Conservation (phyloP, 495 filamentous ascomycete species). For the Parachaetomium inaequale region DNA sequence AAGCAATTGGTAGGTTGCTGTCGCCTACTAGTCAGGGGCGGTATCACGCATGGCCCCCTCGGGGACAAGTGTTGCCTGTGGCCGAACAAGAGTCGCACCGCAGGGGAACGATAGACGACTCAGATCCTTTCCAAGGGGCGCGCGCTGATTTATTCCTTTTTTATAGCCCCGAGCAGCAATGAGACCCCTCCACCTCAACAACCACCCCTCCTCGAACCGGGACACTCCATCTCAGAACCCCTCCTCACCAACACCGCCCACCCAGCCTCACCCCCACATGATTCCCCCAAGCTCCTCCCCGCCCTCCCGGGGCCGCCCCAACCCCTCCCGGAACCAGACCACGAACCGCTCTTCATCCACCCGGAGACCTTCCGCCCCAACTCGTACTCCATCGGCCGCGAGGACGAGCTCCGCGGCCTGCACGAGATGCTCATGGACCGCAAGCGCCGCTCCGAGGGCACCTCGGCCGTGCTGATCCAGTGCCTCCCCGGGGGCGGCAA, state of each 20-base stretch:
- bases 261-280: not conserved
- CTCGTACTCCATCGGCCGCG: conserved; percentile 68
- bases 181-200: conserved; percentile 29
- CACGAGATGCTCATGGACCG: conserved; percentile 64
- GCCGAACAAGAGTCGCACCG: conserved; percentile 19
- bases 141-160: conserved; percentile 35
- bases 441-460: conserved; percentile 58
- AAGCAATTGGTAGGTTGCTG: conserved; percentile 27
- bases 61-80: conserved; percentile 5
- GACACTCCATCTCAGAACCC: conserved; percentile 7
- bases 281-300: conserved; percentile 1
- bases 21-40: conserved; percentile 2
- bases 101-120: not conserved
- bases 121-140: conserved; percentile 11
- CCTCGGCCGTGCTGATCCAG: conserved; percentile 65
- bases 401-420: conserved; percentile 64
- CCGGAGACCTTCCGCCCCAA: conserved; percentile 77
- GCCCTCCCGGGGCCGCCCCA: not conserved
- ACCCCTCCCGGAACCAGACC: conserved; percentile 1
- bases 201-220: not conserved
- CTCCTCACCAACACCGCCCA: conserved; percentile 5
- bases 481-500: conserved; percentile 77
- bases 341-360: conserved; percentile 58
- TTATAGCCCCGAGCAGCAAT: conserved; percentile 34
- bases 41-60: not conserved